Conservation (phyloP, 129 eudicot genomes). For the Lactuca saligna region DNA sequence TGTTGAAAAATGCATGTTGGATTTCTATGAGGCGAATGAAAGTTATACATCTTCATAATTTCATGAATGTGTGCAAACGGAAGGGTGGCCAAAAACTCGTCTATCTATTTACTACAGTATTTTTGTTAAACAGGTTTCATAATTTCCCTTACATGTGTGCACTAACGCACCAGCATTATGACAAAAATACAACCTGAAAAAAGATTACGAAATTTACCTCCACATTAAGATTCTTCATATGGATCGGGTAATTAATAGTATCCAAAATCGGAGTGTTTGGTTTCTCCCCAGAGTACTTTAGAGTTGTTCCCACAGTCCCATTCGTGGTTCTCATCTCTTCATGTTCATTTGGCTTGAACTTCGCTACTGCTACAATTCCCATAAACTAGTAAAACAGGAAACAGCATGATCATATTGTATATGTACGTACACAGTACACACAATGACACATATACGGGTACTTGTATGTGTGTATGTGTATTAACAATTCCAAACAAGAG, state of each 20-base stretch:
- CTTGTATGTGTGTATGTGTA: not conserved
- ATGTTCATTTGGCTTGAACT: constrained; percentile 23
- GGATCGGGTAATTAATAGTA: constrained; percentile 55
- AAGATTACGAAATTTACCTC: constrained; percentile 31
- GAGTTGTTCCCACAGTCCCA: not conserved
- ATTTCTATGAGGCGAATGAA: no score
- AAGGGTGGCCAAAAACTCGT: no score
- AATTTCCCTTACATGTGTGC: no score
- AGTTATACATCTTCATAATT: no score
- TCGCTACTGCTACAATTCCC: constrained; percentile 22
- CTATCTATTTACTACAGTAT: no score
- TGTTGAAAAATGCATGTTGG: no score
- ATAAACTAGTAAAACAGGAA: constrained; percentile 21
- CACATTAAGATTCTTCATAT: constrained; percentile 56
- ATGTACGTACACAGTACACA: not conserved
- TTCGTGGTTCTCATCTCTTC: constrained; percentile 11
- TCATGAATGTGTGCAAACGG: no score
- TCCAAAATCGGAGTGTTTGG: constrained; percentile 66
- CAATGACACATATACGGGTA: not conserved
- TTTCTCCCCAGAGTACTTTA: constrained; percentile 50
- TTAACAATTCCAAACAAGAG: not conserved
- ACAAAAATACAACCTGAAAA: no score
- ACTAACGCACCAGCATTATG: no score
- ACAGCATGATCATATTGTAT: not conserved
- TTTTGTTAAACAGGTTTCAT: no score